Percentiles rank a stretch among this genome's conserved stretches.
phyloP scores from a whole-genome alignment of 2,329 filamentous ascomycete species.

The Penicillium occitanis region DNA sequence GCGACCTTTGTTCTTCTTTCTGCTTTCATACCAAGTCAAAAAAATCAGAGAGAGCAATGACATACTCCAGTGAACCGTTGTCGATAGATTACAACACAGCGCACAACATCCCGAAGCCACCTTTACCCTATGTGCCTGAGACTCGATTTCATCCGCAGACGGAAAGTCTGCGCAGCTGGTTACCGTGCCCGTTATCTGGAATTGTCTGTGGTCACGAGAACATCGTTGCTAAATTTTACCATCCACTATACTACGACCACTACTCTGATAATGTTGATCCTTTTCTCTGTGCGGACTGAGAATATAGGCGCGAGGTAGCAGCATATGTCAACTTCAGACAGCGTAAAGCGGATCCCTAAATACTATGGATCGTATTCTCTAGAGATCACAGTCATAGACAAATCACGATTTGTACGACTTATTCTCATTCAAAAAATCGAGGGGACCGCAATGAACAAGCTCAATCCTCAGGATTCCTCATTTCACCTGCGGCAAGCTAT shows the following conservation, averaged over 20 bases:
- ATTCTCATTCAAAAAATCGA: background rate
- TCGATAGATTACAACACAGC: background rate
- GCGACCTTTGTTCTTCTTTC: no score
- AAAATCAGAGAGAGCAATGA: background rate
- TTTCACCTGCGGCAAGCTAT: conserved; percentile 19
- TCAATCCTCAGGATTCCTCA: conserved; percentile 15
- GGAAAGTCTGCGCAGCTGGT: background rate
- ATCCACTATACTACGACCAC: background rate
- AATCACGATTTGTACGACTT: background rate
- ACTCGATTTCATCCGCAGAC: background rate
- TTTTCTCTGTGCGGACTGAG: background rate
- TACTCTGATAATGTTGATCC: background rate
- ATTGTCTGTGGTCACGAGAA: background rate
- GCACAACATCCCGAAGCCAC: background rate
- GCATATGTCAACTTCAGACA: background rate
- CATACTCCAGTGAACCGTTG: background rate
- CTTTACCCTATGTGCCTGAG: background rate
- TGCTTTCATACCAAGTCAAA: no score
- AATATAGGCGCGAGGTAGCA: background rate
- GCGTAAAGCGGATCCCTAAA: background rate
- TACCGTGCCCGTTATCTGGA: background rate
- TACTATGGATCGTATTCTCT: background rate
- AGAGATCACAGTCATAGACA: background rate
- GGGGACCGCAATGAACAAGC: background rate
- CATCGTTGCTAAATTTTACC: background rate